Percentiles rank a stretch among this genome's conserved stretches.
Conservation (phyloP, 164 flowering plant species). For the Magnolia officinalis region DNA sequence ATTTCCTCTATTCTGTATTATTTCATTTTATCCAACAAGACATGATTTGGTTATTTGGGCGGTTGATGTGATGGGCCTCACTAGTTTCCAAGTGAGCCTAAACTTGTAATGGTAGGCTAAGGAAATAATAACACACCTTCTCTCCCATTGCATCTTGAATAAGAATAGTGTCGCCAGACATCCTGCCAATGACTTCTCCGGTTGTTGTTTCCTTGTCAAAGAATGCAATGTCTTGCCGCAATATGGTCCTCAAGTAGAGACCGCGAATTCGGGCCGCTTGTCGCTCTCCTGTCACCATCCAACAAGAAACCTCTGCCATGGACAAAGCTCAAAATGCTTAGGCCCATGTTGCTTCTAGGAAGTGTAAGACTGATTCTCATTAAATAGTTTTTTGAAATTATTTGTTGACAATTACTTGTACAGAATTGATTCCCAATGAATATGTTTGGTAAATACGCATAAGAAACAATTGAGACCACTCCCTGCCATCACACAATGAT, state of each 20-base stretch:
- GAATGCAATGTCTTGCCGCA: constrained; percentile 60
- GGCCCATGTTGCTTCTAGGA: neutral
- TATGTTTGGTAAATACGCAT: neutral
- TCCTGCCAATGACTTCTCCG: constrained; percentile 64
- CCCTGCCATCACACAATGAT: neutral
- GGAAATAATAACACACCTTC: constrained; percentile 28
- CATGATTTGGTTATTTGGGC: too few relatives aligned
- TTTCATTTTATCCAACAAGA: too few relatives aligned
- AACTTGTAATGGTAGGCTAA: neutral
- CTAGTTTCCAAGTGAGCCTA: neutral
- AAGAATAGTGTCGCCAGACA: constrained; percentile 70
- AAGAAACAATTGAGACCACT: neutral
- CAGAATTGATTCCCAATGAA: neutral
- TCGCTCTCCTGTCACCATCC: constrained; percentile 64
- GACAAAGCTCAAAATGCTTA: neutral
- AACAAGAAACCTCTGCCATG: constrained; percentile 51
- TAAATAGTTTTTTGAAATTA: neutral
- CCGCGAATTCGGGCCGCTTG: constrained; percentile 50
- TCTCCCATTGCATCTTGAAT: constrained; percentile 77
- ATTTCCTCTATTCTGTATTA: too few relatives aligned
- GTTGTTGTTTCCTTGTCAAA: constrained; percentile 65
- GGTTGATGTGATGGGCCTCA: too few relatives aligned
- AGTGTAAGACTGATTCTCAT: neutral
- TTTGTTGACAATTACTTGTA: neutral
- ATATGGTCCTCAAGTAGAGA: constrained; percentile 47